A percentile compares a stretch with the other conserved stretches of the same genome.
phyloP scores from a whole-genome alignment of 2,329 filamentous ascomycete species.

The Fusarium goolgardi region DNA sequence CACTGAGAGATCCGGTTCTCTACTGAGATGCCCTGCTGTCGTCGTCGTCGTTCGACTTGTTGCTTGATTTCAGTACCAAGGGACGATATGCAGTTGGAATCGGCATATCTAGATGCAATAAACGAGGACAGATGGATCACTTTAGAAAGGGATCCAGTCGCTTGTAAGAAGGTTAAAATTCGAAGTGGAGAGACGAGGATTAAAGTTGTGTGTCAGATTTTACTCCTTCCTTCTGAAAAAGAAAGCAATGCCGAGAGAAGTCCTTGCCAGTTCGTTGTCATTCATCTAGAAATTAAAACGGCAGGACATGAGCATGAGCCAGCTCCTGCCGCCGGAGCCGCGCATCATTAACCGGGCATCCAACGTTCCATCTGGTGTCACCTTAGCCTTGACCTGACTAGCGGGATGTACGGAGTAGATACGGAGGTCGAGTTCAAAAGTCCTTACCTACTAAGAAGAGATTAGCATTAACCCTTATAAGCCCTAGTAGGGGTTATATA shows the following conservation, averaged over 20 bases:
- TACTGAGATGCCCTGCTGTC: constrained; percentile 5
- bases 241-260: constrained; percentile 32
- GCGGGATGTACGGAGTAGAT: constrained; percentile 24
- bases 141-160: constrained; percentile 3
- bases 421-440: no score
- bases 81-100: constrained; percentile 20
- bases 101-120: constrained; percentile 2
- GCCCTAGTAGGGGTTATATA: no score
- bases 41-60: constrained; percentile 16
- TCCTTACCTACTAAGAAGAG: no score
- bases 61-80: constrained; percentile 14
- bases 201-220: background rate
- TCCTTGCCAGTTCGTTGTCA: constrained; percentile 12
- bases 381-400: constrained; percentile 21
- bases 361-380: constrained; percentile 10
- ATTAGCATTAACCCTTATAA: no score
- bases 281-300: constrained; percentile 1
- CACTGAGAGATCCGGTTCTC: constrained; percentile 4
- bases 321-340: constrained; percentile 45
- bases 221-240: constrained; percentile 9
- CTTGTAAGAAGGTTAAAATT: constrained; percentile 7
- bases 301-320: constrained; percentile 17
- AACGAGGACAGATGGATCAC: constrained; percentile 17
- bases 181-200: constrained; percentile 9
- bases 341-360: constrained; percentile 14